Evolutionary conservation across 148 eudicot genomes (phyloP).

Genomic region (Cornus florida): DNA sequence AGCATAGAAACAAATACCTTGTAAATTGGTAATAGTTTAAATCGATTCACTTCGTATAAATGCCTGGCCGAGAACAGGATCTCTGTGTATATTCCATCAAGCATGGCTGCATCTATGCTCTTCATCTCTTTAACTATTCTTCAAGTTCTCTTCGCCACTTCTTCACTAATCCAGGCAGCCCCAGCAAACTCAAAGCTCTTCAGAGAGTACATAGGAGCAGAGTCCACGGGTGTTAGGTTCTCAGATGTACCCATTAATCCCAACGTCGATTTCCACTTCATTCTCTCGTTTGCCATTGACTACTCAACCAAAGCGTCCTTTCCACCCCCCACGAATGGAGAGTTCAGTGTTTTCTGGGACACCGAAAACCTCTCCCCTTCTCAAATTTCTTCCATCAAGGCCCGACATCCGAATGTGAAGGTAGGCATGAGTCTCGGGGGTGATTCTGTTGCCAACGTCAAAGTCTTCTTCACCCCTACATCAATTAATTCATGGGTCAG

Average conservation of each 20-base stretch:
- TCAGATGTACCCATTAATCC: slow-evolving; percentile 32
- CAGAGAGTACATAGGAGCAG: slow-evolving; percentile 36
- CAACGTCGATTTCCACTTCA: slow-evolving; percentile 25
- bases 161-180: slow-evolving; percentile 13
- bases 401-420: not conserved
- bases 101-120: slow-evolving; percentile 14
- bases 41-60: not conserved
- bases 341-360: slow-evolving; percentile 12
- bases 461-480: slow-evolving; percentile 16
- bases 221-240: slow-evolving; percentile 20
- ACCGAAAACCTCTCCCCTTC: not conserved
- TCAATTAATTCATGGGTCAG: slow-evolving; percentile 22
- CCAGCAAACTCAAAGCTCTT: slow-evolving; percentile 21
- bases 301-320: slow-evolving; percentile 10
- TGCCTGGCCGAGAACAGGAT: not conserved
- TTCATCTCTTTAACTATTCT: not conserved
- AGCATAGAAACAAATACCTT: not conserved
- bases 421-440: slow-evolving; percentile 7
- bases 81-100: not conserved
- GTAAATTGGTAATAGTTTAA: not conserved
- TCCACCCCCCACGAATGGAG: slow-evolving; percentile 13
- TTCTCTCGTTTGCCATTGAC: slow-evolving; percentile 30
- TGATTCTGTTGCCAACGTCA: not conserved
- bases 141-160: slow-evolving; percentile 10
- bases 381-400: not conserved